A percentile compares a stretch with the other conserved stretches of the same genome.
phyloP scores from a whole-genome alignment of 306 rosid species.

The Begonia masoniana region DNA sequence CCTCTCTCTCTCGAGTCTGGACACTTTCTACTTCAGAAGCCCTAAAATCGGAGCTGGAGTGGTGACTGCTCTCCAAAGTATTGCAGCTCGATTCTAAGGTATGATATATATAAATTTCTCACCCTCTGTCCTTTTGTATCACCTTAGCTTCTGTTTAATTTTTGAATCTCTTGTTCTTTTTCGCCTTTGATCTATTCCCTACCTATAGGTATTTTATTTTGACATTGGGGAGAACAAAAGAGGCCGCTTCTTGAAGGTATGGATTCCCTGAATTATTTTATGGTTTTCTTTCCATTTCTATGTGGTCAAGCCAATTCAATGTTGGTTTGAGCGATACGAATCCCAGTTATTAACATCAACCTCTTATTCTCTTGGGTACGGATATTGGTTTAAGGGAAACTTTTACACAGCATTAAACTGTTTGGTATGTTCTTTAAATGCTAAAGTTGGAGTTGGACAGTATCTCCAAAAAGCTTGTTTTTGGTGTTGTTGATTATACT shows the following conservation, averaged over 20 bases:
- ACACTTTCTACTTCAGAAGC: no score
- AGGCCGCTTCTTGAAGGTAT: constrained; percentile 98
- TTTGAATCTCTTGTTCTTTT: neutral
- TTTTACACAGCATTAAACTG: constrained; percentile 62
- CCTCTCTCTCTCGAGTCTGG: no score
- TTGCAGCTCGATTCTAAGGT: constrained; percentile 95
- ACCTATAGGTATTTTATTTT: constrained; percentile 71
- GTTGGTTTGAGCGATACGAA: no score
- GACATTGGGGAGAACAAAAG: constrained; percentile 98
- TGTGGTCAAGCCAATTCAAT: neutral
- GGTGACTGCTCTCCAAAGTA: no score
- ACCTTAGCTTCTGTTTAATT: no score
- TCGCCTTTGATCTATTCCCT: neutral
- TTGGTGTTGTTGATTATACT: neutral
- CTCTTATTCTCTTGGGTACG: constrained; percentile 30
- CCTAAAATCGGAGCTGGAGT: no score
- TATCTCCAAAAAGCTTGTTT: no score
- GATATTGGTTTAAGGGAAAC: constrained; percentile 60
- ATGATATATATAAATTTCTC: neutral
- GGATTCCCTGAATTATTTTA: neutral
- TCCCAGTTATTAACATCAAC: no score
- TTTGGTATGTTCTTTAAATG: constrained; percentile 36
- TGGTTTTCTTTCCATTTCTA: neutral
- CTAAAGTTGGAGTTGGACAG: constrained; percentile 1
- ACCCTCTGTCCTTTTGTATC: neutral